Conservation (phyloP, 768 basidiomycete genomes). For the Tricholoma saponaceum region DNA sequence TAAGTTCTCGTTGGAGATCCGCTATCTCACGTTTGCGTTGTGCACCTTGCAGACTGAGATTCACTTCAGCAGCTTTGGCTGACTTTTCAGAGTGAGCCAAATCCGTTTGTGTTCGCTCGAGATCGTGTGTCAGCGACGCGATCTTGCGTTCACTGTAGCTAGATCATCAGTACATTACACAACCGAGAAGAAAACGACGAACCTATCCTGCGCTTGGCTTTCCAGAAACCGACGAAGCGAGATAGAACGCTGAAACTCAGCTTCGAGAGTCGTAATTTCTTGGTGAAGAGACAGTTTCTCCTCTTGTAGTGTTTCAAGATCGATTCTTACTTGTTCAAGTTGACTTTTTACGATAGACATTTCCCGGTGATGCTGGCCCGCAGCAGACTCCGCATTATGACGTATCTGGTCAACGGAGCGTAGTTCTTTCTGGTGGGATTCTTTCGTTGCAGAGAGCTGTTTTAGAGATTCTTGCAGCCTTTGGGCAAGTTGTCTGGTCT, state of each 20-base stretch:
- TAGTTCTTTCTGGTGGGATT: conserved; percentile 28
- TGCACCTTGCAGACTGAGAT: conserved; percentile 56
- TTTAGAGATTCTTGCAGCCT: conserved; percentile 37
- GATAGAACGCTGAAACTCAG: conserved; percentile 60
- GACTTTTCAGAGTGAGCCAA: conserved; percentile 53
- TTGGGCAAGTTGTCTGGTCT: conserved; percentile 31
- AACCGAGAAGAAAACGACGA: conserved; percentile 12
- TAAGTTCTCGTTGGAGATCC: conserved; percentile 55
- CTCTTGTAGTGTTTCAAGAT: conserved; percentile 35
- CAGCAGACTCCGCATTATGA: conserved; percentile 27
- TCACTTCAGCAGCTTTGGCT: conserved; percentile 60
- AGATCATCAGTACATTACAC: conserved; percentile 2
- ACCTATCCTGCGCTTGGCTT: conserved; percentile 62
- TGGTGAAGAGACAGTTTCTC: conserved; percentile 52
- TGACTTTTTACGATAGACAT: conserved; percentile 32
- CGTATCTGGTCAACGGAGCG: conserved; percentile 21
- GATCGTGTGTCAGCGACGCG: conserved; percentile 31
- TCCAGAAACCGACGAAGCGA: conserved; percentile 63
- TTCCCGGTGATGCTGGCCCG: conserved; percentile 32
- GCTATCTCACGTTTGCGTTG: conserved; percentile 65
- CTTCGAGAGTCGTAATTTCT: conserved; percentile 54
- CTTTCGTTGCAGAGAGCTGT: conserved; percentile 27
- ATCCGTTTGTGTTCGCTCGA: conserved; percentile 38
- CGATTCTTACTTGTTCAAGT: conserved; percentile 35
- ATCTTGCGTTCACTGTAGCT: conserved; percentile 44